Evolutionary conservation across 768 basidiomycete species (phyloP).

Genomic region (Suillus placidus): DNA sequence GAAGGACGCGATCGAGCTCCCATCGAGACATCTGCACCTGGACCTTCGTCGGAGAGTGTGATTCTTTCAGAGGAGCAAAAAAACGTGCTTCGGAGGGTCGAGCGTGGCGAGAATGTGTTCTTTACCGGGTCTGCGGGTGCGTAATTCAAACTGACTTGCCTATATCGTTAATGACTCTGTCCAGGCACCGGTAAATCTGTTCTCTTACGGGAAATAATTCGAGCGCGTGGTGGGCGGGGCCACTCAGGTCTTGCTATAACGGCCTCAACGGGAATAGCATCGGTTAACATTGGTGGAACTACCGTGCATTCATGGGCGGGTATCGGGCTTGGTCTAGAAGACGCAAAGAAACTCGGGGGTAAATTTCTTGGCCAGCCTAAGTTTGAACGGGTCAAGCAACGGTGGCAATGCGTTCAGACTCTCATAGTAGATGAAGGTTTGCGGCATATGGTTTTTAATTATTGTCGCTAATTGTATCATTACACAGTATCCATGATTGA

Average conservation of each 20-base stretch:
- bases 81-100: conserved; percentile 52
- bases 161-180: conserved; percentile 10
- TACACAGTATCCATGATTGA: conserved; percentile 86
- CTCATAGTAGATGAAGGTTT: conserved; percentile 87
- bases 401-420: conserved; percentile 65
- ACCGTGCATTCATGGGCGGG: conserved; percentile 87
- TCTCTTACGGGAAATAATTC: conserved; percentile 74
- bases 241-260: conserved; percentile 63
- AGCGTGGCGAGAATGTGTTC: conserved; percentile 68
- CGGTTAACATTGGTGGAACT: conserved; percentile 79
- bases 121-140: conserved; percentile 86
- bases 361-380: conserved; percentile 52
- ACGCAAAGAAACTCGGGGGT: conserved; percentile 50
- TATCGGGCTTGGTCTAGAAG: conserved; percentile 70
- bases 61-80: conserved; percentile 56
- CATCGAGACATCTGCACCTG: background rate
- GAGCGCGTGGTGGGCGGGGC: conserved; percentile 41
- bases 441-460: conserved; percentile 21
- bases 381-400: conserved; percentile 43
- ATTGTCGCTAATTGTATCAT: conserved; percentile 6
- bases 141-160: conserved; percentile 13
- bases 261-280: conserved; percentile 79
- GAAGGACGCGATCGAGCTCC: background rate
- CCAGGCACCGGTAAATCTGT: conserved; percentile 85
- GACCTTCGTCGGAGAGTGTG: conserved; percentile 24